Evolutionary conservation across 2,329 filamentous ascomycete species (phyloP).

Genomic region (Pestalotiopsis sp.): DNA sequence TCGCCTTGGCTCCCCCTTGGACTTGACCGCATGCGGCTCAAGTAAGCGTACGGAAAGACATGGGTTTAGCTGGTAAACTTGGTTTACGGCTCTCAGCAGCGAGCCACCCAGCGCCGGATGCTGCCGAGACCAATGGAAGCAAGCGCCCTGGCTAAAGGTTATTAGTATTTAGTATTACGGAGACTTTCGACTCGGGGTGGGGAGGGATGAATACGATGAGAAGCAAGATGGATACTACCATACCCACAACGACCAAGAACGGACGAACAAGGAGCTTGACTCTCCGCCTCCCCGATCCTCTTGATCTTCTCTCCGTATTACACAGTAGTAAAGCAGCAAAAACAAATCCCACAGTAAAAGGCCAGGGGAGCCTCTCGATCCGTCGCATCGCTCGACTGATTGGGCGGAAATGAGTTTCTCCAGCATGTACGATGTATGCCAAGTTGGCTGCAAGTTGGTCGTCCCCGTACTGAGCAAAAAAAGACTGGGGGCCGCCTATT

Average conservation of each 20-base stretch:
- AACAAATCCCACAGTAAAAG: neutral
- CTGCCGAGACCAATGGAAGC: neutral
- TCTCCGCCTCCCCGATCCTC: neutral
- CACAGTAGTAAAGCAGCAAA: neutral
- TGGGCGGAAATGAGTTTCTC: neutral
- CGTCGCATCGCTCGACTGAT: neutral
- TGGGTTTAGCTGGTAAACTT: neutral
- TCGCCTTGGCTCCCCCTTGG: neutral
- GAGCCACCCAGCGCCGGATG: neutral
- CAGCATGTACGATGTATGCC: too few relatives aligned
- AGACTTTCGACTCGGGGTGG: too few relatives aligned
- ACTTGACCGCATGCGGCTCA: neutral
- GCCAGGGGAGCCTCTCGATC: neutral
- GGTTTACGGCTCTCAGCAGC: neutral
- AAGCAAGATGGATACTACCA: neutral
- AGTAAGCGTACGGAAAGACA: neutral
- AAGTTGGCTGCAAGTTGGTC: neutral
- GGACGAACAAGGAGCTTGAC: neutral
- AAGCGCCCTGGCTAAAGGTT: neutral
- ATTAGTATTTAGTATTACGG: neutral
- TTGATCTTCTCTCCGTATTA: neutral
- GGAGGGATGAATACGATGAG: neutral
- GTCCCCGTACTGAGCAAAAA: neutral
- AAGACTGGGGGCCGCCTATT: neutral
- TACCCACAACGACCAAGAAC: too few relatives aligned